Evolutionary conservation across 257 asterid species (phyloP), one percentile per base, ranked within the genome.

Genomic region (Osmanthus fragrans): DNA sequence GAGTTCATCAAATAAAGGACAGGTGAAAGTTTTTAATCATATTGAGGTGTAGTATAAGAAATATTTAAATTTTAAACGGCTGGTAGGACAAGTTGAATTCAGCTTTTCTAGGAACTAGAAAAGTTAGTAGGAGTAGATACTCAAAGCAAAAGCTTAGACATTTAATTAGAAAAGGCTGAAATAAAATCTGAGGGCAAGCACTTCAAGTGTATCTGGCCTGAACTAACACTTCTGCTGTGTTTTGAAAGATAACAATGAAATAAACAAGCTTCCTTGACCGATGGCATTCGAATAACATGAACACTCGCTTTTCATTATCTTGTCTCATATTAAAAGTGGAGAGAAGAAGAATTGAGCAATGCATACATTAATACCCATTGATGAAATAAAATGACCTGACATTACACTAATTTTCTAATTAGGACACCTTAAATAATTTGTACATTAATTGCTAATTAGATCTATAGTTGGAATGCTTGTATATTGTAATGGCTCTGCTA

Each of bases 121-220:
- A 33, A 42, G 34, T 54, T 51, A 15, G 25, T 9, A 66, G 11
- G 69, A 11, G 76, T 58, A 67, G 13, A 40, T 64, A 54, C 78
- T 63, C 27, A 56, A 30, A 32, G 51, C 63, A 37, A 70, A 73
- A 69, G 64, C 47, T 60, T 39, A 64, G 63, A 66, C 7, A 70
- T 58, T 40, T 18, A 27, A 27, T 54, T 18, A 63, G 16, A 45
- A 3, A 42, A 70, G 32, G 23, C 21, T 27, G 76, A 25, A 23
- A 71, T 32, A 75, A 40, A 21, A 80, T 39, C 4, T 40, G 34
- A 78, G 72, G 49, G 77, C 72, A 34, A 80, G 78, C 51, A 37
- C 51, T 51, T 29, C 72, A 70, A 60, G 30, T 37, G 32, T 45
- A 74, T 69, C 42, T 2, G 66, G 68, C 66, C 64, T 56, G 51